Conservation (phyloP, 2,329 filamentous ascomycete genomes). For the Thielaviopsis ethacetica region DNA sequence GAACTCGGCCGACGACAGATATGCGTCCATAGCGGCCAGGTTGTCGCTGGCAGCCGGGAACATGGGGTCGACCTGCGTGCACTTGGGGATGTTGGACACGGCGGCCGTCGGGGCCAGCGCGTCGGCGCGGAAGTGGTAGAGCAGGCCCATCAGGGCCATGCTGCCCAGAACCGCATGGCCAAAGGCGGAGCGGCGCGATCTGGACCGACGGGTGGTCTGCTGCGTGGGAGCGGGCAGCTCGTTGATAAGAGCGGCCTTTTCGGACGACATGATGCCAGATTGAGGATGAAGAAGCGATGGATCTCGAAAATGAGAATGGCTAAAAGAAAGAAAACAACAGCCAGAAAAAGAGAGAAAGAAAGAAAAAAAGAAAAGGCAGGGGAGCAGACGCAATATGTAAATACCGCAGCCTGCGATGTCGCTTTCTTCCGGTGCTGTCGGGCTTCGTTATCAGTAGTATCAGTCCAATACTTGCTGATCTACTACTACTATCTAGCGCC, state of each 20-base stretch:
- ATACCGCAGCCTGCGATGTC: background rate
- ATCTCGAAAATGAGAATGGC: background rate
- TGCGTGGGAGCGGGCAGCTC: background rate
- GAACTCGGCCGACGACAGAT: constrained; percentile 19
- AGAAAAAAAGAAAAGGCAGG: background rate
- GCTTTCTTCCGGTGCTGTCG: background rate
- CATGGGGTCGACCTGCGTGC: constrained; percentile 21
- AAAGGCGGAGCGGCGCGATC: background rate
- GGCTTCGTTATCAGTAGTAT: background rate
- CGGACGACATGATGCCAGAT: background rate
- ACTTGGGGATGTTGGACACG: constrained; percentile 13
- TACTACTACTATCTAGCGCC: too few relatives aligned
- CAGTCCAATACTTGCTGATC: background rate
- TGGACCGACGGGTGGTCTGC: background rate
- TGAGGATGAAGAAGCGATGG: background rate
- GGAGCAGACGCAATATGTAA: background rate
- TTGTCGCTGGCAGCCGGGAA: constrained; percentile 16
- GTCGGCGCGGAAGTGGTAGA: background rate
- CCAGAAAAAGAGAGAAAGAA: too few relatives aligned
- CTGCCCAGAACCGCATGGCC: background rate
- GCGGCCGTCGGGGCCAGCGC: background rate
- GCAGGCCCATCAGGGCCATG: background rate
- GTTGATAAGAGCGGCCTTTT: background rate
- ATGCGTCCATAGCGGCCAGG: constrained; percentile 20
- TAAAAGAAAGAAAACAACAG: background rate